Base-by-base conservation (phyloP, 306 rosid genomes). In the Hippophae tibetana region DNA sequence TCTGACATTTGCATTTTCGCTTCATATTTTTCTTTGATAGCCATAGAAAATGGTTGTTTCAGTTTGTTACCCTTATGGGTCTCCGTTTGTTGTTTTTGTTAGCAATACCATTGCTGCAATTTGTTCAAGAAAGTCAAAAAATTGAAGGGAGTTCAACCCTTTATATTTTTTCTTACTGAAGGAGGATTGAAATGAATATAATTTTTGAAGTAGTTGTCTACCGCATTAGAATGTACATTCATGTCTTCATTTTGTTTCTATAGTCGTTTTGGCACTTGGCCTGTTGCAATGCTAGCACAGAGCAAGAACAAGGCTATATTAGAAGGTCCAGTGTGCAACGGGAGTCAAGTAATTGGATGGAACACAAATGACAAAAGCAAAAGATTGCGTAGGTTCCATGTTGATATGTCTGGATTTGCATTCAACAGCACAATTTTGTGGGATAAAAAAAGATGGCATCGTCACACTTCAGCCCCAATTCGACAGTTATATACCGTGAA, bases 401-500 rank as follows among this genome's bases (percentile, higher is more conserved):
- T 93, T 73, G 99, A 93, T 72, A 93, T 93, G 99, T 89, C 99
- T 10, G 99, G 99, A 52, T 93, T 93, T 81, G 99, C 97, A 70
- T 88, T 93, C 76, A 93, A 93, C 57, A 93, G 97, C 77, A 82
- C 97, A 76, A 84, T 93, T 70, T 64, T 93, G 72, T 93, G 99
- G 99, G 97, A 93, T 79, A 81, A 87, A 56, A 93, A 86, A 80
- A 75, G 84, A 77, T 86, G 99, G 97, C 76, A 60, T 52, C 86
- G 84, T 65, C 95, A 79, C 62, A 84, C 84, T 42, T 72, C 90
- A 52, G 58, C 43, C 41, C 83, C 89, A 54, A 75, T 93, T 68
- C 84, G 87, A 58, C 99, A 88, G 64, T 67, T 93, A 52, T 97
- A 93, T 76, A 59, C 81, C 1, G 94, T 89, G 79, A 93, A 93